Percentiles rank a stretch among this genome's conserved stretches.
These are phyloP conservation scores for Botrytis galanthina DNA, from an alignment of 2,329 filamentous ascomycete species.

Conservation along the genomic window DNA sequence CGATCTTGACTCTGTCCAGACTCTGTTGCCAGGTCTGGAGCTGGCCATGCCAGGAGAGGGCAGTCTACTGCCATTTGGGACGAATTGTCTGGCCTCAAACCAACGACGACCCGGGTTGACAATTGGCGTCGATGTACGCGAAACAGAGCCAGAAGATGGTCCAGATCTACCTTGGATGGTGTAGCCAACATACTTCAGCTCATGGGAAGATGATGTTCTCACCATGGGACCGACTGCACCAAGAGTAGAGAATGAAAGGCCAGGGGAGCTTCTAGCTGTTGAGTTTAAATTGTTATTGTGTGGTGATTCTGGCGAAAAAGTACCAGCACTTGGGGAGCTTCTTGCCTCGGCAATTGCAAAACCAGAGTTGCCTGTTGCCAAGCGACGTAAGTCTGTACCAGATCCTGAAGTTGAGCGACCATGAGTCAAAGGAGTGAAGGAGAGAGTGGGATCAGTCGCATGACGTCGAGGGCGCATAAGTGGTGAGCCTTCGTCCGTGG, in stretches of 20 bases:
- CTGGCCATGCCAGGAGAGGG: background rate
- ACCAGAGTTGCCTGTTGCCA: background rate
- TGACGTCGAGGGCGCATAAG: conserved; percentile 4
- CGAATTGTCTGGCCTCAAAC: conserved; percentile 1
- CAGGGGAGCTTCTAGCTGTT: conserved; percentile 7
- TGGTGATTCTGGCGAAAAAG: background rate
- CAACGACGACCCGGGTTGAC: background rate
- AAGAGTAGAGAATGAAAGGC: background rate
- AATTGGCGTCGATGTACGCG: background rate
- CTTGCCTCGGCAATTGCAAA: background rate
- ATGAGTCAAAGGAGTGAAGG: background rate
- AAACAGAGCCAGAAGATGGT: background rate
- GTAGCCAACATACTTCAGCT: background rate
- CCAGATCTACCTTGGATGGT: background rate
- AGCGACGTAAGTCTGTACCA: conserved; percentile 1
- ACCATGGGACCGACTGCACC: background rate
- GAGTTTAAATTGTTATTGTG: background rate
- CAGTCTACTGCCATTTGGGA: background rate
- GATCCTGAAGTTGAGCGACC: background rate
- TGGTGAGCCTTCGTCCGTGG: conserved; percentile 13
- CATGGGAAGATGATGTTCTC: background rate
- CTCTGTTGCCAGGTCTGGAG: background rate
- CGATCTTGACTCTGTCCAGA: background rate
- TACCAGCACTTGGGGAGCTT: background rate
- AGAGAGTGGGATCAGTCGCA: background rate